These are phyloP conservation scores for Metschnikowia vanudenii DNA, from an alignment of 805 yeast genomes.

Conservation along the genomic window DNA sequence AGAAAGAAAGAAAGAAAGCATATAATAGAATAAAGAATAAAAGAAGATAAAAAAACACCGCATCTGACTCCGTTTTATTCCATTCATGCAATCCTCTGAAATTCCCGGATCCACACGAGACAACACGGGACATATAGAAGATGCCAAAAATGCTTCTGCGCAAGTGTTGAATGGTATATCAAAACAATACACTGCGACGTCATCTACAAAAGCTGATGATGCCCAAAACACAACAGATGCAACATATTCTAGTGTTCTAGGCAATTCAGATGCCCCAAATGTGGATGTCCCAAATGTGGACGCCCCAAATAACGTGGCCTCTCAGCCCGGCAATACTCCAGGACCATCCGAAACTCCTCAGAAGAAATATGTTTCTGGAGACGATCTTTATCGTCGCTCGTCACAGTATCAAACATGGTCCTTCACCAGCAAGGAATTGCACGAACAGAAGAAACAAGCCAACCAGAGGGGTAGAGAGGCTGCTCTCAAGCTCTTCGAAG, in stretches of 20 bases:
- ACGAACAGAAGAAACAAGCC: slow-evolving; percentile 44
- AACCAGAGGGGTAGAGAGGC: slow-evolving; percentile 52
- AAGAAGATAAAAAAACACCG: too few species aligned
- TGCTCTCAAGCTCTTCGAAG: slow-evolving; percentile 34
- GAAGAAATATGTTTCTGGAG: slow-evolving; percentile 51
- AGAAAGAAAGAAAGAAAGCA: too few species aligned
- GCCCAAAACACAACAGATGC: background rate
- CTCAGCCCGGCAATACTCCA: background rate
- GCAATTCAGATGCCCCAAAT: too few species aligned
- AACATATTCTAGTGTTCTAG: too few species aligned
- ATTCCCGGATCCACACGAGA: background rate
- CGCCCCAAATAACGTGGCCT: too few species aligned
- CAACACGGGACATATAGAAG: background rate
- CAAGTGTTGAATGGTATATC: background rate
- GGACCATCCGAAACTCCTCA: background rate
- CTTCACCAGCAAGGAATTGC: slow-evolving; percentile 59
- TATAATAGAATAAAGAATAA: background rate
- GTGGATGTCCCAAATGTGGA: too few species aligned
- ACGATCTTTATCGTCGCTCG: slow-evolving; percentile 85
- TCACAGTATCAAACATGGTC: slow-evolving; percentile 89
- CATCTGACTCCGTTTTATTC: background rate
- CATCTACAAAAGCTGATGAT: background rate
- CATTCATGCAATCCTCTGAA: background rate
- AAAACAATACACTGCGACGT: background rate
- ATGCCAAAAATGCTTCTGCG: background rate